Evolutionary conservation across 106 monocot species (phyloP).

Genomic region (Posidonia australis): DNA sequence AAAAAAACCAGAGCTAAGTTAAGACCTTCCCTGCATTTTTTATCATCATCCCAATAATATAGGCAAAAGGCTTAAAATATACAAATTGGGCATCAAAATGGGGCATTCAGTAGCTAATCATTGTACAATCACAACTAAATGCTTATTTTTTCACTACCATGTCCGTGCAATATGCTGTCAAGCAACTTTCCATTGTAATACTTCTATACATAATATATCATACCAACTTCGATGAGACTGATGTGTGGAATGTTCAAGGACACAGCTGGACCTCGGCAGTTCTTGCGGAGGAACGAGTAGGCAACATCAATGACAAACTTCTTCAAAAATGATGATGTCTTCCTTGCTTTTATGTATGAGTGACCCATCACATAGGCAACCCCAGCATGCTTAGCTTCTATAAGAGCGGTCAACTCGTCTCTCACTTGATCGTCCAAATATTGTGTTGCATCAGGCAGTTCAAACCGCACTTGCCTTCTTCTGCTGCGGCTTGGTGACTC

Average conservation of each 20-base stretch:
- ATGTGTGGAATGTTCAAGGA: slow-evolving; percentile 75
- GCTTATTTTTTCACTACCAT: background rate
- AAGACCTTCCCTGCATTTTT: no score
- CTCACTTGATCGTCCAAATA: slow-evolving; percentile 31
- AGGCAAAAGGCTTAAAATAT: background rate
- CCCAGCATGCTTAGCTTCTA: slow-evolving; percentile 62
- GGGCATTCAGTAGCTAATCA: background rate
- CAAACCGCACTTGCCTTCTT: slow-evolving; percentile 44
- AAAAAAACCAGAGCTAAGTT: no score
- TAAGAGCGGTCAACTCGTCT: slow-evolving; percentile 43
- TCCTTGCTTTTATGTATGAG: slow-evolving; percentile 63
- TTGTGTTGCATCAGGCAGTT: slow-evolving; percentile 20
- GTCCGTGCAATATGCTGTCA: background rate
- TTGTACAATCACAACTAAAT: background rate
- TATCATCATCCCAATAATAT: no score
- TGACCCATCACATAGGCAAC: slow-evolving; percentile 80
- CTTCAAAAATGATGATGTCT: slow-evolving; percentile 56
- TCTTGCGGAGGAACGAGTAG: slow-evolving; percentile 70
- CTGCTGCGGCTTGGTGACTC: slow-evolving; percentile 34
- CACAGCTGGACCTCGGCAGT: slow-evolving; percentile 67
- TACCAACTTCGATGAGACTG: slow-evolving; percentile 75
- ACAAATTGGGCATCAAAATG: background rate
- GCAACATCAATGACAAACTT: slow-evolving; percentile 64
- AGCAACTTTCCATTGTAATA: no score
- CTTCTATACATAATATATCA: slow-evolving; percentile 72